These are phyloP conservation scores for Taphrina wiesneri DNA, from an alignment of 1,139 yeast species.

Conservation along the genomic window DNA sequence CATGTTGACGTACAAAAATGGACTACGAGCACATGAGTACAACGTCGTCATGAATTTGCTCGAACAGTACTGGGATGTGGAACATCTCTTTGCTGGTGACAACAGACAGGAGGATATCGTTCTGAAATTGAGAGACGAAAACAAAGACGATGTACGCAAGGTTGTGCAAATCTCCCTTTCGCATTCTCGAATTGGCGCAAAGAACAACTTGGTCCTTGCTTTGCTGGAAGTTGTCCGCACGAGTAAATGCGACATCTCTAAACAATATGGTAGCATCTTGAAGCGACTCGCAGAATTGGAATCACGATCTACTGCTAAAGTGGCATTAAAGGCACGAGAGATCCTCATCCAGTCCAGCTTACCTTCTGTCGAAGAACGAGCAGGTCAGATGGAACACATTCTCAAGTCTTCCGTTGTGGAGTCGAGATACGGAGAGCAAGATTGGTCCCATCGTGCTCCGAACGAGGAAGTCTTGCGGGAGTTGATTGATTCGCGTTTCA, in stretches of 20 bases:
- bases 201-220: constrained; percentile 84
- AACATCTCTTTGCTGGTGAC: constrained; percentile 71
- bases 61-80: constrained; percentile 72
- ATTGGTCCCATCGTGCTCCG: constrained; percentile 73
- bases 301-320: constrained; percentile 86
- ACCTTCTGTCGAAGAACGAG: constrained; percentile 93
- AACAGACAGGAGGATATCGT: constrained; percentile 78
- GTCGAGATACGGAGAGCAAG: constrained; percentile 81
- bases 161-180: constrained; percentile 77
- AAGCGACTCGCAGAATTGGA: constrained; percentile 82
- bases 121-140: constrained; percentile 79
- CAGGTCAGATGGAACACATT: constrained; percentile 95
- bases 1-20: constrained; percentile 69
- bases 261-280: constrained; percentile 67
- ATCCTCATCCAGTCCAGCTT: constrained; percentile 92
- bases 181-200: constrained; percentile 90
- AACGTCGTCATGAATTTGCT: constrained; percentile 68
- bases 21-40: constrained; percentile 81
- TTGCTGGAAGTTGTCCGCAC: constrained; percentile 51
- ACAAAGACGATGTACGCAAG: constrained; percentile 69
- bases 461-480: constrained; percentile 77
- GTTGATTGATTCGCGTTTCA: constrained; percentile 92
- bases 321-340: constrained; percentile 94
- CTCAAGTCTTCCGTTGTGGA: constrained; percentile 88
- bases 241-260: constrained; percentile 72